phyloP scores from a whole-genome alignment of 2,329 filamentous ascomycete species.

The Colletotrichum gloeosporioides region DNA sequence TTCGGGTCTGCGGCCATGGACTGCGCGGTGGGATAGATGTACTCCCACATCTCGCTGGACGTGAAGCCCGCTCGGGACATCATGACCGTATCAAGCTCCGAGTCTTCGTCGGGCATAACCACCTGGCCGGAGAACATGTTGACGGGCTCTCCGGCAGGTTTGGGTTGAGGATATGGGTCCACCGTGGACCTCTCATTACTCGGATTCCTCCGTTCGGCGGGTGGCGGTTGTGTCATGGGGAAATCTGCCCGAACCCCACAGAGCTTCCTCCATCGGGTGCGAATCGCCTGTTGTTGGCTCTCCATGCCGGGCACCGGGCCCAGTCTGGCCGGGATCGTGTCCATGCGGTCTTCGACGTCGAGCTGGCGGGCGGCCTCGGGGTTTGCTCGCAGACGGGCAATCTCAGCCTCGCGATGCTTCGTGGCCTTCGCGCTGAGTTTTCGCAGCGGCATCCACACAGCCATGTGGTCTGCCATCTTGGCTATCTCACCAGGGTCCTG shows the following conservation, averaged over 20 bases:
- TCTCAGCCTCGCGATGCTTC: conserved; percentile 56
- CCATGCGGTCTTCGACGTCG: conserved; percentile 53
- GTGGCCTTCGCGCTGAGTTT: conserved; percentile 59
- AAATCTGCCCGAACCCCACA: conserved; percentile 38
- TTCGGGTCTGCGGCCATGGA: conserved; percentile 10
- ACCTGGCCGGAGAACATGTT: background rate
- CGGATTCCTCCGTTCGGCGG: background rate
- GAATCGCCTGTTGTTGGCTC: conserved; percentile 47
- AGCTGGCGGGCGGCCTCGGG: conserved; percentile 54
- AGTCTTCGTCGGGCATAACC: background rate
- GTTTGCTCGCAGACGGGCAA: conserved; percentile 52
- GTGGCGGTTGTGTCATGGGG: conserved; percentile 22
- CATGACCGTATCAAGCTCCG: conserved; percentile 18
- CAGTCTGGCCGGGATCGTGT: conserved; percentile 50
- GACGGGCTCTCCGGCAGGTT: background rate
- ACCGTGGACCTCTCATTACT: background rate
- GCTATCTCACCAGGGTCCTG: conserved; percentile 47
- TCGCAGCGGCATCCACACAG: conserved; percentile 59
- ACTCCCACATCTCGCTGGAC: conserved; percentile 18
- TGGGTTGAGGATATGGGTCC: background rate
- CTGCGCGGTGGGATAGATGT: conserved; percentile 18
- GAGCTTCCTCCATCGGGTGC: conserved; percentile 57
- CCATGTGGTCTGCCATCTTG: conserved; percentile 49
- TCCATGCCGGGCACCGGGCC: conserved; percentile 53
- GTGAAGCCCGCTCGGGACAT: conserved; percentile 14